Base-by-base conservation (phyloP, 2,329 filamentous ascomycete species). In the Cadophora gregata region DNA sequence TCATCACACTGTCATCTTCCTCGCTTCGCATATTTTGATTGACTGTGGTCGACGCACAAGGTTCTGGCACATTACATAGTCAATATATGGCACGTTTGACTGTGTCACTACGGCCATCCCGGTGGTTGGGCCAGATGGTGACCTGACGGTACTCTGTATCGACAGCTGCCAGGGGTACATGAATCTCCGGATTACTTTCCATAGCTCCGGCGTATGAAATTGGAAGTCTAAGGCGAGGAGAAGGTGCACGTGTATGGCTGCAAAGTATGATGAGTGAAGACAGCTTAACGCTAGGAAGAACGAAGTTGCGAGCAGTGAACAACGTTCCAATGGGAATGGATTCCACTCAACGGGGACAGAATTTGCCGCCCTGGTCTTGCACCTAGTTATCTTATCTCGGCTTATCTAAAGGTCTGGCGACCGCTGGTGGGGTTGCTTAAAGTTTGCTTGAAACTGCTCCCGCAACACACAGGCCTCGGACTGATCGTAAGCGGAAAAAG, bases 1-100 rank as follows among this genome's bases (percentile, higher is more conserved):
- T 53, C 50, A 31, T 53, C 27, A 27, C 50, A 31, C 50, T 19
- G 31, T 53, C 50, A 42, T 42, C 38, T 42, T 6, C 38, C 33
- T 8, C 33, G 7, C 7, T 36, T 14, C 7, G 33, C 33, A 14
- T 36, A 2, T 14, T 36, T 36, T 8, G 33, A 36, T 9, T 36
- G 33, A 36, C 33, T 36, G 33, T 14, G 14, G 14, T 36, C 33
- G 14, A 36, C 33, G 33, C 14, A 10, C 33, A 36, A 36, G 33
- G 33, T 16, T 53, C 31, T 53, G 50, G 50, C 6, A 12, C 19
- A 53, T 12, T 19, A 29, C 2, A n/a, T 16, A 27, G 31, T 53
- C 50, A 53, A 53, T 53, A n/a, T n/a, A n/a, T n/a, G n/a, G 50
- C 50, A 31, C 50, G 27, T 53, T 53, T 53, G 50, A 53, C 27